phyloP scores from a whole-genome alignment of 805 yeast species.

The Ogataea chonburiensis region DNA sequence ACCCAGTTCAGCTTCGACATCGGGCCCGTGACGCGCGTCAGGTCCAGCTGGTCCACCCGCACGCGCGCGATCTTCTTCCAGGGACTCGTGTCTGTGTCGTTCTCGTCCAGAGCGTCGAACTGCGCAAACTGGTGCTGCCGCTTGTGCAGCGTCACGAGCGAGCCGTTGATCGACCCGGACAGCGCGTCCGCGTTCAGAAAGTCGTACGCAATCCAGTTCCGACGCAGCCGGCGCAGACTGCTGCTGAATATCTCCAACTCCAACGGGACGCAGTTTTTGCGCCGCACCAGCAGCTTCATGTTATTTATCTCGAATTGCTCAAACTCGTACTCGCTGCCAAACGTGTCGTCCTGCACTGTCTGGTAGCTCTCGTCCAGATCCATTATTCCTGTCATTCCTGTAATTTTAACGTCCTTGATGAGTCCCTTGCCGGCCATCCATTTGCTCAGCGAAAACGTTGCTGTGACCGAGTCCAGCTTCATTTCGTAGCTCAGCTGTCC shows the following conservation, averaged over 20 bases:
- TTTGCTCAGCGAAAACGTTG: conserved; percentile 49
- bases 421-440: conserved; percentile 58
- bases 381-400: conserved; percentile 44
- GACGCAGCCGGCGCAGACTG: conserved; percentile 59
- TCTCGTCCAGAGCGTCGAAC: conserved; percentile 33
- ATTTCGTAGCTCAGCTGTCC: conserved; percentile 33
- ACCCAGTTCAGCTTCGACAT: conserved; percentile 66
- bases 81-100: conserved; percentile 36
- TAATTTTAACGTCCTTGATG: conserved; percentile 46
- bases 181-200: conserved; percentile 67
- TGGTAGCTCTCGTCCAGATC: conserved; percentile 18
- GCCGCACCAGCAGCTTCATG: conserved; percentile 38
- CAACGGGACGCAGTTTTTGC: conserved; percentile 33
- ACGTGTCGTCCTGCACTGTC: conserved; percentile 22
- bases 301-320: conserved; percentile 49
- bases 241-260: conserved; percentile 62
- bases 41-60: conserved; percentile 38
- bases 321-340: conserved; percentile 37
- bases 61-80: conserved; percentile 53
- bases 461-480: conserved; percentile 41
- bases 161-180: conserved; percentile 71
- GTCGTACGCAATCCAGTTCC: conserved; percentile 59
- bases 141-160: conserved; percentile 75
- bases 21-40: conserved; percentile 27
- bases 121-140: conserved; percentile 59